phyloP scores from a whole-genome alignment of 2,329 filamentous ascomycete species.

The Chrysoporthe austroafricana region DNA sequence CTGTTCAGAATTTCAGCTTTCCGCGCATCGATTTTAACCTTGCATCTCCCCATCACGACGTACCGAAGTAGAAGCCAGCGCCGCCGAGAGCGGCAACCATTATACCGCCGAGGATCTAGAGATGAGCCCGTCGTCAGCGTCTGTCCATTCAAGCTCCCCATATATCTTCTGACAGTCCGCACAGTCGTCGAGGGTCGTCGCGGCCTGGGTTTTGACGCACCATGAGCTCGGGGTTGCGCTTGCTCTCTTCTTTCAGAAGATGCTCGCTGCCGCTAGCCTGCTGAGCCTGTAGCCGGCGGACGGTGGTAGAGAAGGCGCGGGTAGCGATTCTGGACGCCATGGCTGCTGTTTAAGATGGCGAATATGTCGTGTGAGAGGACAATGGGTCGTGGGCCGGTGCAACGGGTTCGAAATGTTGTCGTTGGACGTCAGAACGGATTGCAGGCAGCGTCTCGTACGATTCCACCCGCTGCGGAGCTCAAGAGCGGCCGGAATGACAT shows the following conservation, averaged over 20 bases:
- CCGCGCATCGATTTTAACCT: not conserved
- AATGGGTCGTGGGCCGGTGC: constrained; percentile 29
- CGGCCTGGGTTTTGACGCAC: constrained; percentile 43
- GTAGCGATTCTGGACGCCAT: constrained; percentile 63
- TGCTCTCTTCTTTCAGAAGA: constrained; percentile 60
- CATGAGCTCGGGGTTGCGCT: constrained; percentile 55
- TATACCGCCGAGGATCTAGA: constrained; percentile 84
- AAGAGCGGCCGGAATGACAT: constrained; percentile 21
- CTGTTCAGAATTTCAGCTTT: constrained; percentile 46
- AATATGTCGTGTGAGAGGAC: constrained; percentile 6
- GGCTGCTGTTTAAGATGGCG: constrained; percentile 36
- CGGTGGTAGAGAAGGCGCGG: constrained; percentile 58
- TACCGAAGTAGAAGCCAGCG: constrained; percentile 89
- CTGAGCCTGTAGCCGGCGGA: constrained; percentile 52
- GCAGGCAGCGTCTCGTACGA: constrained; percentile 10
- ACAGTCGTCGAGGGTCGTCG: not conserved
- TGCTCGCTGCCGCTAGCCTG: constrained; percentile 41
- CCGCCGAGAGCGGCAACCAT: constrained; percentile 88
- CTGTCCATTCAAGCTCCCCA: constrained; percentile 9
- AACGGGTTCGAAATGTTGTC: constrained; percentile 23
- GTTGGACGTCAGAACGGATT: constrained; percentile 8
- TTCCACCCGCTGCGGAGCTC: constrained; percentile 10
- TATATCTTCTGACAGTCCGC: not conserved
- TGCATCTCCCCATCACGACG: constrained; percentile 32
- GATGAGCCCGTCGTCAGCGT: constrained; percentile 30